phyloP scores from a whole-genome alignment of 176 grass and related monocot species.

The Triticum monococcum region DNA sequence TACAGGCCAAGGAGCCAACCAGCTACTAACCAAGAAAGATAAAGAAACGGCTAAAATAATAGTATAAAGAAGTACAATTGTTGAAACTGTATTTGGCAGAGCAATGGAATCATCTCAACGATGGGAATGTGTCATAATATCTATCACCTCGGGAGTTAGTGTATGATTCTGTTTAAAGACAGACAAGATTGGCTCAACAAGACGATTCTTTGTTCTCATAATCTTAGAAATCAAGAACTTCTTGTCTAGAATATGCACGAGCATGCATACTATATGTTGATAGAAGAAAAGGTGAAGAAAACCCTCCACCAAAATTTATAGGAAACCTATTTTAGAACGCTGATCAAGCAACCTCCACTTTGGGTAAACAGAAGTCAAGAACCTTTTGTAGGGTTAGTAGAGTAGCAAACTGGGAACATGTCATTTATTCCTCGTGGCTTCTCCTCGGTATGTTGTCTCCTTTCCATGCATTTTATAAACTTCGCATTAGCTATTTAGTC shows the following conservation, averaged over 20 bases:
- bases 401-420: background rate
- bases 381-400: background rate
- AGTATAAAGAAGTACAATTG: background rate
- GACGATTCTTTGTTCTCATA: background rate
- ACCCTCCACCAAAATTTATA: too few relatives aligned
- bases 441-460: background rate
- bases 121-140: background rate
- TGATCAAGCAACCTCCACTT: too few relatives aligned
- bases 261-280: too few relatives aligned
- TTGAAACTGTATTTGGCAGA: background rate
- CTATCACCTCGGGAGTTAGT: background rate
- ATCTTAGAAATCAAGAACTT: background rate
- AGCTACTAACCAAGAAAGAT: background rate
- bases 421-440: background rate
- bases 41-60: too few relatives aligned
- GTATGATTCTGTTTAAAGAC: background rate
- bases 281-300: too few relatives aligned
- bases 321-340: too few relatives aligned
- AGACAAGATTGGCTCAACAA: background rate
- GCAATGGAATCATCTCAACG: background rate
- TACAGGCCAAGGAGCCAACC: background rate
- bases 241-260: too few relatives aligned
- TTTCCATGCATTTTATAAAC: too few relatives aligned
- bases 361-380: too few relatives aligned
- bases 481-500: background rate